A percentile compares a stretch with the other conserved stretches of the same genome.
These are phyloP conservation scores for Austroboletus festivus DNA, from an alignment of 768 basidiomycete genomes.

Conservation along the genomic window DNA sequence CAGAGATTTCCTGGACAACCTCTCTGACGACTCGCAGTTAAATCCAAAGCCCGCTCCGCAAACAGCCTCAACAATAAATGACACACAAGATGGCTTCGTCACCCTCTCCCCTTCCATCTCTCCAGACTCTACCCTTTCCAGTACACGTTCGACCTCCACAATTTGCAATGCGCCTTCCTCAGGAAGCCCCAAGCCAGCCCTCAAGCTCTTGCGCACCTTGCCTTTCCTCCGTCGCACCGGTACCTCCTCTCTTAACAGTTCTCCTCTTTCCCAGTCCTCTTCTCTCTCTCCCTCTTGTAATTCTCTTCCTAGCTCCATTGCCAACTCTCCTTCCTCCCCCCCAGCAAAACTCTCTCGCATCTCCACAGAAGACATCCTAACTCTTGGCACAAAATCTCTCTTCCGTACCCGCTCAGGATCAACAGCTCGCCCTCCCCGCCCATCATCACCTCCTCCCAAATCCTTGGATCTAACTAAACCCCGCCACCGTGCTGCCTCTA, in stretches of 20 bases:
- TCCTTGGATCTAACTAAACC: conserved; percentile 1
- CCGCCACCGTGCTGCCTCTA: conserved; percentile 21
- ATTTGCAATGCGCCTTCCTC: conserved; percentile 13
- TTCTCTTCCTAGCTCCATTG: conserved; percentile 16
- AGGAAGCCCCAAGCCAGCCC: neutral
- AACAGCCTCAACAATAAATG: neutral
- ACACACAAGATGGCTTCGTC: conserved; percentile 6
- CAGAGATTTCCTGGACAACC: conserved; percentile 34
- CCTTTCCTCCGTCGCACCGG: conserved; percentile 18
- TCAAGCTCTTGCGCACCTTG: conserved; percentile 11
- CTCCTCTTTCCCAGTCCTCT: conserved; percentile 6
- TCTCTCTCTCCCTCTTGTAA: conserved; percentile 13
- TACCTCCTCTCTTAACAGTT: conserved; percentile 7
- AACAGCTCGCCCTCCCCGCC: neutral
- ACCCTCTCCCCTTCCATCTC: conserved; percentile 19
- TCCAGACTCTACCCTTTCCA: conserved; percentile 20
- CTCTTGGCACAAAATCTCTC: conserved; percentile 29
- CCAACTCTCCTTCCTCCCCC: conserved; percentile 12
- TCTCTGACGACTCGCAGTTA: conserved; percentile 34
- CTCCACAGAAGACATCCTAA: conserved; percentile 31
- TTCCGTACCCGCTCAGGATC: conserved; percentile 28
- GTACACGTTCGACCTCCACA: conserved; percentile 19
- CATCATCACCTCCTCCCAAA: conserved; percentile 18
- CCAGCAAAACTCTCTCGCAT: conserved; percentile 14
- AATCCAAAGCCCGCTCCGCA: conserved; percentile 4